Evolutionary conservation across 352 stramenopile species (phyloP).

Genomic region (Thalassiosira mediterranea): DNA sequence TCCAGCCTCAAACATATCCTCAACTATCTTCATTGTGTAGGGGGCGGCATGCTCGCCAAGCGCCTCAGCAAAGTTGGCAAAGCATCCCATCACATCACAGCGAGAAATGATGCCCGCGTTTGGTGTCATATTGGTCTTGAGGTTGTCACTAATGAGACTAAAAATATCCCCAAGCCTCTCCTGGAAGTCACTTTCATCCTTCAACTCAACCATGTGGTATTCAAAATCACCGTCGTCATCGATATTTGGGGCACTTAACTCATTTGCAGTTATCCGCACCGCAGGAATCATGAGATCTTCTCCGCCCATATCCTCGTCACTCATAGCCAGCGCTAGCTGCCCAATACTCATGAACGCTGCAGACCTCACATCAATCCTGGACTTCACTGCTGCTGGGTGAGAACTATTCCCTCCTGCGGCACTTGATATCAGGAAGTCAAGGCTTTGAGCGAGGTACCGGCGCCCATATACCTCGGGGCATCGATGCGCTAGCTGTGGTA

Average conservation of each 20-base stretch:
- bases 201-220: slow-evolving; percentile 70
- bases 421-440: slow-evolving; percentile 76
- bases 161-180: slow-evolving; percentile 78
- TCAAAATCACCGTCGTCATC: slow-evolving; percentile 32
- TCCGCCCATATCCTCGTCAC: slow-evolving; percentile 86
- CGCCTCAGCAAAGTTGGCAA: slow-evolving; percentile 86
- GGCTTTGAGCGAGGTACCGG: slow-evolving; percentile 87
- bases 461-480: slow-evolving; percentile 92
- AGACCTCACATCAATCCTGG: slow-evolving; percentile 76
- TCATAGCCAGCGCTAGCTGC: slow-evolving; percentile 90
- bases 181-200: slow-evolving; percentile 65
- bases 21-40: slow-evolving; percentile 81
- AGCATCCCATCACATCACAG: slow-evolving; percentile 84
- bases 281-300: slow-evolving; percentile 65
- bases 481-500: slow-evolving; percentile 92
- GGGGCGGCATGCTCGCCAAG: slow-evolving; percentile 77
- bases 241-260: neutral
- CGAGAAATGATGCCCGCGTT: slow-evolving; percentile 42
- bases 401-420: slow-evolving; percentile 20
- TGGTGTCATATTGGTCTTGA: slow-evolving; percentile 30
- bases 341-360: slow-evolving; percentile 93
- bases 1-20: slow-evolving; percentile 88
- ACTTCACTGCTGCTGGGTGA: slow-evolving; percentile 14
- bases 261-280: slow-evolving; percentile 77
- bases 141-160: slow-evolving; percentile 65